Evolutionary conservation across 2,329 filamentous ascomycete species (phyloP), one percentile per base, ranked within the genome.

Genomic region (Aspergillus pseudoglaucus): DNA sequence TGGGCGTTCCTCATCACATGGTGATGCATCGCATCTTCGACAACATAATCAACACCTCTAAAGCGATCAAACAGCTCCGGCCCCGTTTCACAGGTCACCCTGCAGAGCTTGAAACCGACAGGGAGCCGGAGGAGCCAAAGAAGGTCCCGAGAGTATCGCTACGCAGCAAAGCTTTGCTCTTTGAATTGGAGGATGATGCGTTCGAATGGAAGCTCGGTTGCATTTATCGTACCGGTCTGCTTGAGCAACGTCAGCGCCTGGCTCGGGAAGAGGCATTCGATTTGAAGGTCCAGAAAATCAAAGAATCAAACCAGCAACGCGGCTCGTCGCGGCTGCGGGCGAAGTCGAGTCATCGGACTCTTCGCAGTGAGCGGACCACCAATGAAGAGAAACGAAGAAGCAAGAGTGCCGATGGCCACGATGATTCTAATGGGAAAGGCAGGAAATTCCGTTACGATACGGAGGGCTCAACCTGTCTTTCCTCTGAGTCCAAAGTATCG

Each of bases 131-230:
- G 67, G 84, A 79, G 0, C 89, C 94, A 0, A 97, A 94, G 65
- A 75, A 81, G 41, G 83, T 98, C 0, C 93, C 93, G 1, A 91
- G 88, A 61, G 75, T 98, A 18, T 91, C 90, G 0, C 56, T 98
- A 8, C 82, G 90, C 45, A 86, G 85, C 47, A 87, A 87, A 58
- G 87, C 87, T 4, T 76, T 98, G 20, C 72, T 95, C 2, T 91
- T 98, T 50, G 91, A 97, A 62, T 76, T 98, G 32, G 93, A 98
- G 69, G 93, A 98, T 64, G 91, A 93, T 44, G 85, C 88, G 0
- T 98, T 98, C 60, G 93, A 98, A 66, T 98, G 90, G 88, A 97
- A 96, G 64, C 75, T 98, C 8, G 89, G 90, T 14, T 84, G 90
- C 62, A 98, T 98, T 45, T 98, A 97, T 66, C 84, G 91, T 27